Evolutionary conservation across 2,329 filamentous ascomycete species (phyloP).

Genomic region (Trichoderma hamatum): DNA sequence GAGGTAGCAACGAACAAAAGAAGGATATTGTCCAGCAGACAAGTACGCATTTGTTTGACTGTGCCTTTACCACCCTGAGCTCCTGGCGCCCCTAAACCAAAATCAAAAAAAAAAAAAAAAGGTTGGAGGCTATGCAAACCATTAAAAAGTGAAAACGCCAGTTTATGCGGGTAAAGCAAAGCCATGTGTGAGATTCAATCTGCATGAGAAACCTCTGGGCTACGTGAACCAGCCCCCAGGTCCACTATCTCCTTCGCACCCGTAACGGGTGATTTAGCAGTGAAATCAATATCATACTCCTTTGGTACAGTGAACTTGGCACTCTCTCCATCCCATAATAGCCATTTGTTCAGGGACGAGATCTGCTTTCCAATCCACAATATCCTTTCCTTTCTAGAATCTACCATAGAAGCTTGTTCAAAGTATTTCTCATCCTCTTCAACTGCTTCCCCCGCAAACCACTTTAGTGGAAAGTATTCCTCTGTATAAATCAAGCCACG

Average conservation of each 20-base stretch:
- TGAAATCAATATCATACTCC: constrained; percentile 44
- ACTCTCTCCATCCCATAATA: constrained; percentile 46
- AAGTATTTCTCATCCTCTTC: constrained; percentile 71
- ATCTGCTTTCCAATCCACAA: constrained; percentile 60
- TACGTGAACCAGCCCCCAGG: neutral
- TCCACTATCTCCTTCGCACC: constrained; percentile 3
- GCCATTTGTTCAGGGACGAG: constrained; percentile 46
- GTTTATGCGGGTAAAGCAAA: neutral
- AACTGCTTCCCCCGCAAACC: constrained; percentile 60
- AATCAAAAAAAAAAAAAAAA: neutral
- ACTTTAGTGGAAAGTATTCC: constrained; percentile 59
- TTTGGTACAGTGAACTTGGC: constrained; percentile 46
- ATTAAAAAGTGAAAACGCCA: neutral
- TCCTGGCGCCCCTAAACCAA: neutral
- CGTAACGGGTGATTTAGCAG: neutral
- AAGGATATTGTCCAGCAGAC: neutral
- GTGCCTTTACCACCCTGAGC: neutral
- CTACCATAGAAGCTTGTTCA: constrained; percentile 61
- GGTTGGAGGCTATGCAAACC: neutral
- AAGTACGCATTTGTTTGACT: neutral
- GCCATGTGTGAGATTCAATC: neutral
- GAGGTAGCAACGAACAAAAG: no score
- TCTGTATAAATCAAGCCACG: constrained; percentile 65
- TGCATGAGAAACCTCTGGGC: neutral
- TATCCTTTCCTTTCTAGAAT: constrained; percentile 60